Percentiles rank a stretch among this genome's conserved stretches.
phyloP scores from a whole-genome alignment of 768 basidiomycete species.

The Tephrocybe sp. region DNA sequence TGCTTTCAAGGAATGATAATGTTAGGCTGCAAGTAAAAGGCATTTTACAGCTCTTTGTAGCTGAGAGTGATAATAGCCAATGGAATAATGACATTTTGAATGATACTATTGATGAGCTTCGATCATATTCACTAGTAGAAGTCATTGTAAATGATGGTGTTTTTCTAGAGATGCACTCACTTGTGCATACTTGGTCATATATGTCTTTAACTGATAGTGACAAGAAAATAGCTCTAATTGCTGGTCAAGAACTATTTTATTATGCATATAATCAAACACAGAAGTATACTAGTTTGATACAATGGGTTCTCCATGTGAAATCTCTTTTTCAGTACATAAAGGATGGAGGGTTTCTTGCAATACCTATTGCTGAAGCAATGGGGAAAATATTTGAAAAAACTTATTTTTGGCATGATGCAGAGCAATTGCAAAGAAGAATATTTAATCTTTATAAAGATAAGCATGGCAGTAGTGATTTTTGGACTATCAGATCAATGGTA shows the following conservation, averaged over 20 bases:
- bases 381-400: background rate
- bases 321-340: no score
- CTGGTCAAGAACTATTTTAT: background rate
- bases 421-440: no score
- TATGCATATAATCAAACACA: no score
- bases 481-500: background rate
- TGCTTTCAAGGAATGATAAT: background rate
- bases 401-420: background rate
- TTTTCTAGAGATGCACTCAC: background rate
- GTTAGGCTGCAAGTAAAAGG: background rate
- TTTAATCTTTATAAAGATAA: background rate
- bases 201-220: background rate
- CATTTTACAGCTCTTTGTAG: background rate
- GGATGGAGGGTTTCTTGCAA: no score
- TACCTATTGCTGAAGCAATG: background rate
- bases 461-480: background rate
- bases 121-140: background rate
- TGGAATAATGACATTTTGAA: background rate
- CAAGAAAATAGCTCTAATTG: background rate
- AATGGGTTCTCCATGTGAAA: no score
- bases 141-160: background rate
- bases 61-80: background rate
- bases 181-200: no score
- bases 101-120: background rate
- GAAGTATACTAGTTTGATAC: no score